A percentile compares a stretch with the other conserved stretches of the same genome.
Conservation (phyloP, 2,329 filamentous ascomycete species). For the Arthroderma sp. region DNA sequence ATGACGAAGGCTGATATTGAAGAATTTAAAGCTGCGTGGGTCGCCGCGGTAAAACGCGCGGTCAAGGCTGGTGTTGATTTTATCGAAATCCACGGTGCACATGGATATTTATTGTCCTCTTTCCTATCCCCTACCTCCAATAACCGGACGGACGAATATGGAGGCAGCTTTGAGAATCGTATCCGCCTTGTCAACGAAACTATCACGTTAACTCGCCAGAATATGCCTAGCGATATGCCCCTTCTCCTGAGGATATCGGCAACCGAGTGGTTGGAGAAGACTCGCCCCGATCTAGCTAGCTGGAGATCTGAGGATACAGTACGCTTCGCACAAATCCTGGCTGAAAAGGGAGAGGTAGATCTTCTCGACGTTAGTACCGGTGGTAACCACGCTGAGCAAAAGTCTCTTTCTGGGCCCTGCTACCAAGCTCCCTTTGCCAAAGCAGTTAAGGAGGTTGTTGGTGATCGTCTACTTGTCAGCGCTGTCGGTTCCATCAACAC, state of each 20-base stretch:
- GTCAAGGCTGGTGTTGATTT: slow-evolving; percentile 61
- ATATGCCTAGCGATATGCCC: slow-evolving; percentile 55
- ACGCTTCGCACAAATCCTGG: slow-evolving; percentile 52
- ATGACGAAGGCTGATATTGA: slow-evolving; percentile 58
- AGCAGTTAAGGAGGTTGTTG: slow-evolving; percentile 59
- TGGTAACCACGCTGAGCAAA: slow-evolving; percentile 47
- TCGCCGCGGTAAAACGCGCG: slow-evolving; percentile 44
- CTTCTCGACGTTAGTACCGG: slow-evolving; percentile 70
- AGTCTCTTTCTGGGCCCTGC: slow-evolving; percentile 37
- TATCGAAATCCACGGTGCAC: slow-evolving; percentile 68
- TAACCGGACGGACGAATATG: slow-evolving; percentile 46
- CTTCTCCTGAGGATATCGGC: slow-evolving; percentile 62
- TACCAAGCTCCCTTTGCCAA: slow-evolving; percentile 67
- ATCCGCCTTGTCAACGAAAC: slow-evolving; percentile 55
- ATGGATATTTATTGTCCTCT: slow-evolving; percentile 60
- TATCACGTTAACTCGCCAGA: slow-evolving; percentile 47
- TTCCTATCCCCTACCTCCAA: slow-evolving; percentile 63
- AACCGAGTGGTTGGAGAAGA: slow-evolving; percentile 60
- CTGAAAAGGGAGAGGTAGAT: slow-evolving; percentile 57
- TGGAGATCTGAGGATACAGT: slow-evolving; percentile 57
- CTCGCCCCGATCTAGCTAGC: slow-evolving; percentile 40
- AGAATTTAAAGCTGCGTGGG: slow-evolving; percentile 49
- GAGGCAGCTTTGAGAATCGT: slow-evolving; percentile 48
- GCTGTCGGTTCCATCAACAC: slow-evolving; percentile 62
- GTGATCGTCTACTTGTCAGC: slow-evolving; percentile 56